Evolutionary conservation across 345 rosid genomes (phyloP), one percentile per base, ranked within the genome.

Genomic region (Eucalyptus virginea): DNA sequence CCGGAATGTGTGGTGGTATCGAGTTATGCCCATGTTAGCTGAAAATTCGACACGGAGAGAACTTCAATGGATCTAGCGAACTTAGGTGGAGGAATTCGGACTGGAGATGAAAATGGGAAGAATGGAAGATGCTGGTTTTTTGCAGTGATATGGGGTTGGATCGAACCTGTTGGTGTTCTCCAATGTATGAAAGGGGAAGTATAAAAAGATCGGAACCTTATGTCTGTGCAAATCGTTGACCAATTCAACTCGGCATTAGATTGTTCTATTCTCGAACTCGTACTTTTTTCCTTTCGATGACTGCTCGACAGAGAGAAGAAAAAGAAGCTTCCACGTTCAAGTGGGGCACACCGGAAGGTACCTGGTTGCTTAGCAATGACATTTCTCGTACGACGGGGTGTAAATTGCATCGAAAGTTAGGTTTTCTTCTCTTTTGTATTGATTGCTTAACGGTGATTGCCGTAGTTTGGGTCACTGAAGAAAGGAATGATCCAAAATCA

Each of bases 1-100:
- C 72, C 86, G 60, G 86, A 90, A 92, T 49, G 91, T 87, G 60
- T 92, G 93, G 86, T 81, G 88, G 85, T 92, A 52, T 69, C 60
- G 90, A 40, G 88, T 88, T 7, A 90, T 86, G 19, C 86, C 92
- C 94, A 92, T 91, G 47, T 18, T 28, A 40, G 52, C 26, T 13
- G 32, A 87, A n/a, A 62, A 30, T 62, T 49, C 42, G 16, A 49
- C 58, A n/a, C 28, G n/a, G 34, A 47, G 42, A 9, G 51, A 18
- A 44, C 47, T 77, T 77, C 45, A 37, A 6, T 11, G 3, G 85
- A 77, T 77, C 85, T 23, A 40, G 30, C 24, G 30, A 77, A 77
- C 85, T 77, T 21, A 21, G 85, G 28, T 21, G 85, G 2, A 77
- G 45, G 83, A 72, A 11, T 72, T 37, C 83, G 42, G 83, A 6